Base-by-base conservation (phyloP, 192 early-diverging fungal genomes). In the Blastocladiella britannica region DNA sequence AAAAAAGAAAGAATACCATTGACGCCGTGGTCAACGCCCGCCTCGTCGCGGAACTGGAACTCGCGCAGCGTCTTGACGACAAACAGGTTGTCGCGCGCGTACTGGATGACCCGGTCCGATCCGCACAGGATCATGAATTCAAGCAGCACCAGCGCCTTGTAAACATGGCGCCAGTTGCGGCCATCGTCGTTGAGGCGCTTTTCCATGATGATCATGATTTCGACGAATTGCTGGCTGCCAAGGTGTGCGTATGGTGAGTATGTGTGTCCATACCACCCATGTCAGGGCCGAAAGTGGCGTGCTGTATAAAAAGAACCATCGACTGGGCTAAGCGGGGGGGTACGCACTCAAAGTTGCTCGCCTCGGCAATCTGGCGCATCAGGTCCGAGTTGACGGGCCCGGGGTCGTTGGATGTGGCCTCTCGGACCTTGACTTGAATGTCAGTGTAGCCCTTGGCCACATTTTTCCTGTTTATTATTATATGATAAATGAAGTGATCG, bases 121-220 rank as follows among this genome's bases (percentile, higher is more conserved):
- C 94, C 94, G 53, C 73, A 65, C 55, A 85, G 76, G 25, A 98
- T 67, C 31, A 91, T 75, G 63, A 85, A 92, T 62, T 92, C 84
- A 24, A 94, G 72, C 37, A 98, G 62, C 4, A 76, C 82, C 28
- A 98, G 71, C 2, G 88, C 81, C 74, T 97, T 97, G 67, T 87
- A 95, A 27, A 98, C 92, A 69, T 98, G 94, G 57, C 92, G 74
- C 94, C 94, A 98, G 72, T 93, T 84, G 71, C 91, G 93, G 30
- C 94, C 94, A 62, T 83, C 84, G 70, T 98, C 94, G 62, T 96
- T 94, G 65, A 98, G 71, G 7, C 92, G 79, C 75, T 93, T 95
- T 65, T 98, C 92, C 27, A 98, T 64, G 69, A 98, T 91, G 62
- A 94, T 89, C 92, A 98, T 96, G 54, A 98, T 87, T 60, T 89